Conservation (phyloP, 2,329 filamentous ascomycete species). For the Dendrostoma leiphaemia region DNA sequence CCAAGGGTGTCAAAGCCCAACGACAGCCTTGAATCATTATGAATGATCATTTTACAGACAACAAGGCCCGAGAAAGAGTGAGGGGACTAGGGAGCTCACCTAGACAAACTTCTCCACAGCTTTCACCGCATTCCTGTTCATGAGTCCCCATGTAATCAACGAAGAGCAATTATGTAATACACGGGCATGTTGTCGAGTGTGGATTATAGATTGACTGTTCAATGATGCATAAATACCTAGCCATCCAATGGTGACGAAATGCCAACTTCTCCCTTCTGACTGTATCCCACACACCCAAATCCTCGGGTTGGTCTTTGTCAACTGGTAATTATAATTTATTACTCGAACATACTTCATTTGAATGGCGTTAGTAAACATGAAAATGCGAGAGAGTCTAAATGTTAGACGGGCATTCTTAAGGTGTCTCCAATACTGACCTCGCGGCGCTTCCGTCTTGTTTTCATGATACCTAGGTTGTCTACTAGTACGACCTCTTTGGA, state of each 20-base stretch:
- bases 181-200: no score
- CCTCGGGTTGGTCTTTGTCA: constrained; percentile 38
- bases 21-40: no score
- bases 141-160: constrained; percentile 34
- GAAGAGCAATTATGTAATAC: constrained; percentile 18
- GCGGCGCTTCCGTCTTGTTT: no score
- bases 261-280: constrained; percentile 43
- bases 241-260: constrained; percentile 41
- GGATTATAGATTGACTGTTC: no score
- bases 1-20: constrained; percentile 47
- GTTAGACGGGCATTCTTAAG: no score
- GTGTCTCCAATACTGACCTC: no score
- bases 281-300: constrained; percentile 50
- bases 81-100: not conserved
- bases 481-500: constrained; percentile 30
- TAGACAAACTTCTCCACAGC: constrained; percentile 43
- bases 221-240: constrained; percentile 34
- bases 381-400: not conserved
- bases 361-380: not conserved
- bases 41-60: not conserved
- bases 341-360: constrained; percentile 34
- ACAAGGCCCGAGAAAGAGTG: not conserved
- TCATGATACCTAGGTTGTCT: no score
- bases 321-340: constrained; percentile 29
- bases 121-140: constrained; percentile 39